A percentile compares a stretch with the other conserved stretches of the same genome.
Conservation (phyloP, 257 asterid genomes). For the Solanum pennellii region DNA sequence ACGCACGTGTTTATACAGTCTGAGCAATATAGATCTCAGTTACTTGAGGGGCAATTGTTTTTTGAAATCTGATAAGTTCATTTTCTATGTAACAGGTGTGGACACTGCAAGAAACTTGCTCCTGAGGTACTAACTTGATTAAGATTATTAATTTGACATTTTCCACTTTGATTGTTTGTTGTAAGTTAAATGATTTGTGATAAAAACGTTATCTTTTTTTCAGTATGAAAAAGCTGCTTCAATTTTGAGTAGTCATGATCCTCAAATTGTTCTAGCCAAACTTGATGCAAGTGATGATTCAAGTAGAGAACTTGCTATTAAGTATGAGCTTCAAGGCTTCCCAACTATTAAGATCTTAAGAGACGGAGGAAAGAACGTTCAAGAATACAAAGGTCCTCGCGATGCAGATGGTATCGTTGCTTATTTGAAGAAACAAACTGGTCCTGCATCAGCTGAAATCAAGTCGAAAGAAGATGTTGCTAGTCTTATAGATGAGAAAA, state of each 20-base stretch:
- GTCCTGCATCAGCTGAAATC: conserved; percentile 74
- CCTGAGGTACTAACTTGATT: conserved; percentile 59
- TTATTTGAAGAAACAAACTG: conserved; percentile 67
- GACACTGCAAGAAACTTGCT: conserved; percentile 81
- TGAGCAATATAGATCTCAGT: background rate
- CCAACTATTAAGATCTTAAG: conserved; percentile 77
- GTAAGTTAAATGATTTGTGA: background rate
- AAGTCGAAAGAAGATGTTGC: conserved; percentile 52
- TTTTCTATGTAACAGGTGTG: conserved; percentile 58
- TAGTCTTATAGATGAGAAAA: conserved; percentile 37
- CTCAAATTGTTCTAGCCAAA: conserved; percentile 66
- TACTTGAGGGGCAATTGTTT: background rate
- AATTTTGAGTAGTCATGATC: conserved; percentile 52
- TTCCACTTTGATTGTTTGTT: background rate
- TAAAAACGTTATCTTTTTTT: background rate
- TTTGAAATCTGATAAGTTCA: background rate
- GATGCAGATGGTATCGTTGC: conserved; percentile 66
- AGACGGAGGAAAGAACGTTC: conserved; percentile 50
- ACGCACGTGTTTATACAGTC: background rate
- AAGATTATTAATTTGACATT: background rate
- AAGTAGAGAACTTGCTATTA: conserved; percentile 40
- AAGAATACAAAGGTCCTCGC: conserved; percentile 81
- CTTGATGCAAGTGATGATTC: conserved; percentile 53
- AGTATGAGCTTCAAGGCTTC: conserved; percentile 59
- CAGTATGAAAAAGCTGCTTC: conserved; percentile 84